phyloP scores from a whole-genome alignment of 2,329 filamentous ascomycete genomes.

The Ascochyta rabiei region DNA sequence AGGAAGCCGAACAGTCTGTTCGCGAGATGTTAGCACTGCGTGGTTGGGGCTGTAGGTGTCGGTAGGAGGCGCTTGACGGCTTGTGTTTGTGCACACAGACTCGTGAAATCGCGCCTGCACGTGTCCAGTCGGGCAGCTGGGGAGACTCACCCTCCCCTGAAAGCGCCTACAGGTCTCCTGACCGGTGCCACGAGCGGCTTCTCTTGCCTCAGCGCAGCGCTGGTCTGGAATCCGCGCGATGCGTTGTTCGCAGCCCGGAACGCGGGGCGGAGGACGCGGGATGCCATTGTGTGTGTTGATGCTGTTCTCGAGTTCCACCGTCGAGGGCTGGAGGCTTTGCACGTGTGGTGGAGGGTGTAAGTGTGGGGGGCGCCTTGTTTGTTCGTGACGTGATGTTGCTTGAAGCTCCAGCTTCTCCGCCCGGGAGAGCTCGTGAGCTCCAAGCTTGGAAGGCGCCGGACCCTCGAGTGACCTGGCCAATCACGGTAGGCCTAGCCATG shows the following conservation, averaged over 20 bases:
- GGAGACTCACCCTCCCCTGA: slow-evolving; percentile 70
- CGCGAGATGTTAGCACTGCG: no score
- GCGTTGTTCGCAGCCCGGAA: slow-evolving; percentile 41
- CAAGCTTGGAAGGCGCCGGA: not conserved
- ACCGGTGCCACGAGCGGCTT: slow-evolving; percentile 52
- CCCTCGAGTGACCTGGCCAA: not conserved
- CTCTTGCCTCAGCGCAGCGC: slow-evolving; percentile 38
- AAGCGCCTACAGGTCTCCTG: slow-evolving; percentile 72
- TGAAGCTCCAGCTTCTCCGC: slow-evolving; percentile 17
- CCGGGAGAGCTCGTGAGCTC: slow-evolving; percentile 11
- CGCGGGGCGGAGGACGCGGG: slow-evolving; percentile 50
- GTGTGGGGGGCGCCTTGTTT: slow-evolving; percentile 5
- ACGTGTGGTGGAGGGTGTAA: not conserved
- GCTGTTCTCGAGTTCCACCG: not conserved
- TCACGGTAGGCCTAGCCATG: not conserved
- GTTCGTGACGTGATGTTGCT: slow-evolving; percentile 17
- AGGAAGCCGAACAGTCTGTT: slow-evolving; percentile 84
- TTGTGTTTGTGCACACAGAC: not conserved
- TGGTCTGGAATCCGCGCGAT: slow-evolving; percentile 50
- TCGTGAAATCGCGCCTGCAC: not conserved
- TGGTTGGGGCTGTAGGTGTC: no score
- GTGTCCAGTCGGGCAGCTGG: not conserved
- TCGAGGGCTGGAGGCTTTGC: not conserved
- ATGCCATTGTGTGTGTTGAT: slow-evolving; percentile 49
- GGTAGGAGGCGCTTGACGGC: no score